These are phyloP conservation scores for Oxytropis ochrocephala DNA, from an alignment of 306 rosid species.

Conservation along the genomic window DNA sequence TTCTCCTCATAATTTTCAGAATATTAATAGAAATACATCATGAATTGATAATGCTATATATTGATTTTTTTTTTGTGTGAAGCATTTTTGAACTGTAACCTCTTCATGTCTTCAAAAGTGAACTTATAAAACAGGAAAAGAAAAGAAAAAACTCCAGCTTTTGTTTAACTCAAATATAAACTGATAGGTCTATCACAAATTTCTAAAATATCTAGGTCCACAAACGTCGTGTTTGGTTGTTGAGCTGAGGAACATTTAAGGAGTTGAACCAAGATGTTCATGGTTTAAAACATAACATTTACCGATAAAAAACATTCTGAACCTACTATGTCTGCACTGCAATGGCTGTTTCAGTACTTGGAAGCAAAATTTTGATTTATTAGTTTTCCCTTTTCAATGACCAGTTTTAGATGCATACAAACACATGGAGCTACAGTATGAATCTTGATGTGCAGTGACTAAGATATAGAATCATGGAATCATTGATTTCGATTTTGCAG, in stretches of 20 bases:
- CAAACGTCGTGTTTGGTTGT: no score
- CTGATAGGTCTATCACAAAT: background rate
- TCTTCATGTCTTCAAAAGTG: background rate
- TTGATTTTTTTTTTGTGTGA: background rate
- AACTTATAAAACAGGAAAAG: background rate
- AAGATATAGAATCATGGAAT: background rate
- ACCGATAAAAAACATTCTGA: no score
- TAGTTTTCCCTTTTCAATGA: background rate
- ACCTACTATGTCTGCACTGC: background rate
- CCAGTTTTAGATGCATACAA: background rate
- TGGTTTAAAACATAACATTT: no score
- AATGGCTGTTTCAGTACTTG: background rate
- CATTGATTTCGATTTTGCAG: conserved; percentile 3
- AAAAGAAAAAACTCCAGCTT: background rate
- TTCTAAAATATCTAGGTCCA: background rate
- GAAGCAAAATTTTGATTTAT: background rate
- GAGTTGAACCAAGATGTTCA: no score
- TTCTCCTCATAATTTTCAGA: background rate
- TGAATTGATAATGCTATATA: background rate
- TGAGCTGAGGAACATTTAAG: no score
- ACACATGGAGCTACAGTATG: background rate
- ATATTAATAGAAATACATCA: background rate
- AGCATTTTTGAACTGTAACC: background rate
- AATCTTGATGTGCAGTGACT: conserved; percentile 6
- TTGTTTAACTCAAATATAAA: conserved; percentile 1